Base-by-base conservation (phyloP, 1,139 yeast genomes). In the Kodamaea arcana region DNA sequence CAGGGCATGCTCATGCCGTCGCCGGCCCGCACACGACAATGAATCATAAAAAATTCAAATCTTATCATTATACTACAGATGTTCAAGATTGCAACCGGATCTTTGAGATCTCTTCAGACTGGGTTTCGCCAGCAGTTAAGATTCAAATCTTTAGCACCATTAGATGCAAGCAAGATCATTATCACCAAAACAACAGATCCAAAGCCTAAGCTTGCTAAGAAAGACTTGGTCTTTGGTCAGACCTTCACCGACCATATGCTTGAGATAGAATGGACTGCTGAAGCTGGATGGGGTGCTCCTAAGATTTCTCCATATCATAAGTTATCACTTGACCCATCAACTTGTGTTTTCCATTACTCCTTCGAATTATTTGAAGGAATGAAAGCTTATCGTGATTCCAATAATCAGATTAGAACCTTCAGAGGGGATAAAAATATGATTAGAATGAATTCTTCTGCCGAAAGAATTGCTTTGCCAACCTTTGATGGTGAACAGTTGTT, bases 211-310 rank as follows among this genome's bases (percentile, higher is more conserved):
- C 69, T 81, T 34, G 81, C 95, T 32, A 80, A 83, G 45, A 90
- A 84, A 28, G 60, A 85, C 50, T 75, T 92, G 54, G 81, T 79
- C 26, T 92, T 92, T 58, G 98, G 98, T 42, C 78, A 83, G 55
- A 65, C 85, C 4, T 87, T 90, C 69, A 85, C 97, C 35, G 72
- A 67, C 52, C 70, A 67, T 45, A 65, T 66, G 59, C 51, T 66
- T 42, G 64, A 61, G 45, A 52, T 64, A 14, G 65, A 60, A 44
- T 66, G 71, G 69, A 52, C 51, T 32, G 45, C 47, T 13, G 50
- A 46, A 12, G 33, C 47, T 11, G 72, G 72, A 5, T 67, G 73
- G 73, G 56, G 50, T 6, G 47, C 56, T 11, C 71, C 72, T 12
- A 48, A 43, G 31, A 60, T 67, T 39, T 48, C 56, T 24, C 70